Evolutionary conservation across 2,329 filamentous ascomycete species (phyloP), one percentile per base, ranked within the genome.

Genomic region (Colletotrichum sp.): DNA sequence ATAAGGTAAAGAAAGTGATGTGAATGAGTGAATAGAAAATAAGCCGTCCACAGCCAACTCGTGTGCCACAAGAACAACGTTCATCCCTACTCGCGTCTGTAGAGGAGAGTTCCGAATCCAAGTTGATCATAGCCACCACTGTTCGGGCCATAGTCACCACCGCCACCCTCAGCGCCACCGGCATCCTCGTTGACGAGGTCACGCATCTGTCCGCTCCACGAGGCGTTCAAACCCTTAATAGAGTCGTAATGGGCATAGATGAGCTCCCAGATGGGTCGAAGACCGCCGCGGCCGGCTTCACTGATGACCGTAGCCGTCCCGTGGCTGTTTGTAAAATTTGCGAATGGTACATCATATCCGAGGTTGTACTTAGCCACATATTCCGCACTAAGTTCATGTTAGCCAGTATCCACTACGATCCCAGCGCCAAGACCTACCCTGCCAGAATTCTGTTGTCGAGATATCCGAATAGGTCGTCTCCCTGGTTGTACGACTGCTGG

Each of bases 401-500:
- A 71, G 21, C n/a, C 21, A 5, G 13, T 43, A 77, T 72, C 9
- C 73, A 73, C 1, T 78, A 1, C 14, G 9, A 18, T 52, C 36
- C 3, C 3, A 16, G 8, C 24, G 28, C 6, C 4, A 28, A n/a
- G 0, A 32, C 16, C 5, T 36, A 85, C 83, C 81, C 84, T 28
- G 81, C 81, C 3, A 88, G 79, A 48, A 87, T 85, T 6, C 78
- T 68, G 77, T 86, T 82, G 39, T 79, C 72, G 9, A 79, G 74
- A 10, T 83, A 80, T 0, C 75, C 81, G 76, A 86, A 88, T 5
- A 88, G 77, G 69, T 87, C 85, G 7, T 82, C 80, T 2, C 85
- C 86, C 75, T 88, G 86, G 72, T 86, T 88, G 70, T 84, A 85
- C 1, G 83, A 83, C 77, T 85, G 83, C 78, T 87, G 85, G 3